Conservation (phyloP, 768 basidiomycete species). For the Roridomyces roridus region DNA sequence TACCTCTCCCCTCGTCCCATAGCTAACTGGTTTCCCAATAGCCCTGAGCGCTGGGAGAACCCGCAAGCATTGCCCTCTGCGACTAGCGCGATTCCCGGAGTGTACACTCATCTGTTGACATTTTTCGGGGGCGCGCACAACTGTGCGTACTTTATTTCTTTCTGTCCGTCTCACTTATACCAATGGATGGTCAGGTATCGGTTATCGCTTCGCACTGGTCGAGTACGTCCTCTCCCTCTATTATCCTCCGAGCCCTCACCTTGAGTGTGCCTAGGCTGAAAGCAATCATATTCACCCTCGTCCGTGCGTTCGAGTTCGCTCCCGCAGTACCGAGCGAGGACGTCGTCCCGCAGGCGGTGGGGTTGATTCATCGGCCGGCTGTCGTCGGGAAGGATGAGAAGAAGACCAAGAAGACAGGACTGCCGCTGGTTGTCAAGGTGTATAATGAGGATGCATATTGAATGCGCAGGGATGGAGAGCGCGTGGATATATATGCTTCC, state of each 20-base stretch:
- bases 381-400: no score
- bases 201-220: conserved; percentile 67
- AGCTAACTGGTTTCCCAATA: no score
- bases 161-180: background rate
- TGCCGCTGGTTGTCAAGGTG: no score
- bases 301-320: conserved; percentile 54
- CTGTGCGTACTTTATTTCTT: background rate
- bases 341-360: no score
- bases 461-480: no score
- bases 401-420: no score
- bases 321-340: background rate
- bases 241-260: no score
- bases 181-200: conserved; percentile 45
- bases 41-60: conserved; percentile 70
- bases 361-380: no score
- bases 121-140: conserved; percentile 60
- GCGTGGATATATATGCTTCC: no score
- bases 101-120: conserved; percentile 63
- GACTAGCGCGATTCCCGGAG: conserved; percentile 55
- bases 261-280: conserved; percentile 37
- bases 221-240: conserved; percentile 41
- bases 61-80: conserved; percentile 55
- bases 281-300: conserved; percentile 43
- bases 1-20: no score
- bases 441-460: no score